Base-by-base conservation (phyloP, 495 filamentous ascomycete species). In the Aspergillus sclerotioniger region DNA sequence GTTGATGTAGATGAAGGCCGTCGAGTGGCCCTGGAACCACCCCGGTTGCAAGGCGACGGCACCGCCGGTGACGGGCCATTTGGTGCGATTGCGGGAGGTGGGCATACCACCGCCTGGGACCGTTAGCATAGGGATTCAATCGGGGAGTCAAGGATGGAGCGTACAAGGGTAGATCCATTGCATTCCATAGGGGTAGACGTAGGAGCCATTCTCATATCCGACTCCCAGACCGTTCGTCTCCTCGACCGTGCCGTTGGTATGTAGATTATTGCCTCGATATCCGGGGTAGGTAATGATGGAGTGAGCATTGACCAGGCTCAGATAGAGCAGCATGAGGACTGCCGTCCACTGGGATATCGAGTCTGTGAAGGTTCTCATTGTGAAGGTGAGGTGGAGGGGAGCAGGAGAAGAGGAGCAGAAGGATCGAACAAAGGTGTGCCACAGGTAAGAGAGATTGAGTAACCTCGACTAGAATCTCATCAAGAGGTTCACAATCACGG, bases 101-200 rank as follows among this genome's bases (percentile, higher is more conserved):
- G 79, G 71, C 79, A 95, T 84, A 56, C 95, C 95, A 51, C 93
- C 95, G 70, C 94, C 94, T 98, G 20, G 25, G 35, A 56, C 20
- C 49, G 44, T 57, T 29, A 62, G 13, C 41, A 47, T 45, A 56
- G 21, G 25, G 3, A 16, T 6, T 8, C 13, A n/a, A 16, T 10
- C 5, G 31, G 8, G 20, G 2, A 41, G 45, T 12, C 10, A 32
- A 41, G 6, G 10, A 29, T 12, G 1, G 28, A 15, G 50, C 90
- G 79, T 77, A 98, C 94, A 99, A 74, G 95, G 94, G 80, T 97
- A 99, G 71, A 88, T 86, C 93, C 94, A 98, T 76, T 96, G 89
- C 90, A 96, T 93, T 74, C 95, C 94, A 64, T 90, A 96, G 3
- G 92, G 92, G 67, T 83, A 95, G 6, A 73, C 67, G 44, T 64